Base-by-base conservation (phyloP, 352 stramenopile species). In the Pythium guiyangense region DNA sequence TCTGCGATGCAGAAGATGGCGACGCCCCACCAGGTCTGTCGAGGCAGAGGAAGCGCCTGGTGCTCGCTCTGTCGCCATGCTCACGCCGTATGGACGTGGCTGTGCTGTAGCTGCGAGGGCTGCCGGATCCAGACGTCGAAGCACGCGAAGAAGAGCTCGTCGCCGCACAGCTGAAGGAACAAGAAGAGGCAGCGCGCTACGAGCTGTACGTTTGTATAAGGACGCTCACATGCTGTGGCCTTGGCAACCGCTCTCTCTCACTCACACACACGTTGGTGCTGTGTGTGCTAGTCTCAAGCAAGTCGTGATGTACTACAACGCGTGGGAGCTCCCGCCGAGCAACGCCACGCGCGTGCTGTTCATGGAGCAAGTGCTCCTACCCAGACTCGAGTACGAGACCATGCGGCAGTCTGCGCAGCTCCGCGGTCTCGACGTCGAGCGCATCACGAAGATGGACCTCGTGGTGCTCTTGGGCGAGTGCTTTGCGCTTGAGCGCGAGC, bases 391-490 rank as follows among this genome's bases (percentile, higher is more conserved):
- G 20, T 92, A 86, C 59, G 79, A 95, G 20, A 57, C 70, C 10
- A 74, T 98, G 35, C 62, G 90, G 14, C 49, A 70, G 26, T 93
- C 90, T 6, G 63, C 56, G 4, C 58, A 77, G 46, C 70, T 83
- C 22, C 84, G 94, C 22, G 90, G 92, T 3, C 74, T 97, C 15
- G 54, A 77, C 6, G 57, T 89, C n/a, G 78, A 86, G 8, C 70
- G 84, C 2, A 79, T 88, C 26, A 97, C 84, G 15, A 97, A 96
- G 67, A 79, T 91, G 61, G 74, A 97, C 49, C 70, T 98, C 56
- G 69, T 94, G 1, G 59, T 90, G 6, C 51, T 83, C 0, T 59
- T 98, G 4, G 75, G 84, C 48, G 76, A 93, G 35, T 95, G 90
- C 58, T 92, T 97, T 53, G 66, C 80, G 39, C 61, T 97, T 11